A percentile compares a stretch with the other conserved stretches of the same genome.
phyloP scores from a whole-genome alignment of 225 moss, liverwort and hornwort species.

The Neckera pumila region DNA sequence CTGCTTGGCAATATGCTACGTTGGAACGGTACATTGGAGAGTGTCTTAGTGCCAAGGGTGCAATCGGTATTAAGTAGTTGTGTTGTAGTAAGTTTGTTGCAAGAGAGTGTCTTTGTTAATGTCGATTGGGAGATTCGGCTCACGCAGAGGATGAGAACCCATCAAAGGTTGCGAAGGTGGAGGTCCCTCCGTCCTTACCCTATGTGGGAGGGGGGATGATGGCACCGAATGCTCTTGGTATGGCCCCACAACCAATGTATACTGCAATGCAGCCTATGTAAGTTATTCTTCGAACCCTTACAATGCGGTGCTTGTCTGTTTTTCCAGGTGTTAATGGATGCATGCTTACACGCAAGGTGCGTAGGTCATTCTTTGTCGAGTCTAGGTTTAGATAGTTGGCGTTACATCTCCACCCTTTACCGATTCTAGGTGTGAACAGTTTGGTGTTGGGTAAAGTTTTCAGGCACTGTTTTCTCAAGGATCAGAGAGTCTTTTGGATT shows the following conservation, averaged over 20 bases:
- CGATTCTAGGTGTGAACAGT: not conserved
- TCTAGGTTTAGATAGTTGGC: constrained; percentile 17
- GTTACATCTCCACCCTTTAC: not conserved
- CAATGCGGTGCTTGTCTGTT: constrained; percentile 62
- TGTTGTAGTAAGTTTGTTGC: not conserved
- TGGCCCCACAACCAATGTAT: constrained; percentile 87
- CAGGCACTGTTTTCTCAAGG: not conserved
- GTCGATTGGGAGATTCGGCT: constrained; percentile 62
- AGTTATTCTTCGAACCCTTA: constrained; percentile 79
- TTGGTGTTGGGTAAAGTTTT: not conserved
- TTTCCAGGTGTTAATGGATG: constrained; percentile 88
- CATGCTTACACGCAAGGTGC: constrained; percentile 89
- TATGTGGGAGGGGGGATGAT: constrained; percentile 65
- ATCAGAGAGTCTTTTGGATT: not conserved
- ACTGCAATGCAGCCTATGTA: constrained; percentile 84
- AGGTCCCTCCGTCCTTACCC: constrained; percentile 61
- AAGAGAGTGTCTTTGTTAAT: constrained; percentile 45
- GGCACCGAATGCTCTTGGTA: constrained; percentile 71
- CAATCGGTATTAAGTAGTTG: not conserved
- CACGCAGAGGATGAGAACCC: constrained; percentile 90
- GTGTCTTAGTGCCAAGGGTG: not conserved
- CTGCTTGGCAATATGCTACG: not conserved
- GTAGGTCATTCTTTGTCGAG: constrained; percentile 73
- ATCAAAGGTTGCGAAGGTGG: constrained; percentile 88
- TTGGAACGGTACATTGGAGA: not conserved